Percentiles rank a stretch among this genome's conserved stretches.
phyloP scores from a whole-genome alignment of 164 flowering plant genomes.

The Dillenia suffruticosa region DNA sequence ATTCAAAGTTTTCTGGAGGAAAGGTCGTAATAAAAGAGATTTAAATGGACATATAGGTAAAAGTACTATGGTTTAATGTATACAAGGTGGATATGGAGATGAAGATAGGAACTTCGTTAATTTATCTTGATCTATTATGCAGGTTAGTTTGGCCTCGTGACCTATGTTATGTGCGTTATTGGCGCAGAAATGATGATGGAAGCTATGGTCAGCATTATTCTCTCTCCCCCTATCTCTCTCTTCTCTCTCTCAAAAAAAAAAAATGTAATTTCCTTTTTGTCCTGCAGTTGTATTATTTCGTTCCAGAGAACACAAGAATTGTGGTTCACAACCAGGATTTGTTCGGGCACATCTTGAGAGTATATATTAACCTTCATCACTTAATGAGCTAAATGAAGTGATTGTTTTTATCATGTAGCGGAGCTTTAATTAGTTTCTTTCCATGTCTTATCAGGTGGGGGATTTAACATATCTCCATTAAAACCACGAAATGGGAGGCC shows the following conservation, averaged over 20 bases:
- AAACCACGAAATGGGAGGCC: constrained; percentile 90
- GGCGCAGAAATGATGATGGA: constrained; percentile 99
- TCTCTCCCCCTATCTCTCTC: not conserved
- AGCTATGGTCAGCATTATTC: constrained; percentile 65
- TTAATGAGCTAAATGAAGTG: constrained; percentile 3
- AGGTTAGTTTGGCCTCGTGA: constrained; percentile 99
- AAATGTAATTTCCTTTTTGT: constrained; percentile 11
- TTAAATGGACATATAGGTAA: too few species aligned
- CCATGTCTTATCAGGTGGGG: constrained; percentile 68
- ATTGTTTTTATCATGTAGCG: constrained; percentile 1
- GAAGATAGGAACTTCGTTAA: too few species aligned
- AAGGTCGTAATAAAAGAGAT: too few species aligned
- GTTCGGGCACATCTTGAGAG: constrained; percentile 97
- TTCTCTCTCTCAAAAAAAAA: constrained; percentile 3
- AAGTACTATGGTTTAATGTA: too few species aligned
- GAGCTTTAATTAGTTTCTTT: not conserved
- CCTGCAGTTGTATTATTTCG: constrained; percentile 93
- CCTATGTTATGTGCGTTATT: constrained; percentile 97
- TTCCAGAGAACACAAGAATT: constrained; percentile 91
- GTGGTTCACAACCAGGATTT: constrained; percentile 96
- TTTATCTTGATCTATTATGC: constrained; percentile 6
- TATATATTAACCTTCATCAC: constrained; percentile 20
- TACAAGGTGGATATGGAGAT: too few species aligned
- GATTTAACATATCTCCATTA: constrained; percentile 86
- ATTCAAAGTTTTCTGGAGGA: too few species aligned